phyloP scores from a whole-genome alignment of 169 alveolate genomes.

The Eimeria praecox region DNA sequence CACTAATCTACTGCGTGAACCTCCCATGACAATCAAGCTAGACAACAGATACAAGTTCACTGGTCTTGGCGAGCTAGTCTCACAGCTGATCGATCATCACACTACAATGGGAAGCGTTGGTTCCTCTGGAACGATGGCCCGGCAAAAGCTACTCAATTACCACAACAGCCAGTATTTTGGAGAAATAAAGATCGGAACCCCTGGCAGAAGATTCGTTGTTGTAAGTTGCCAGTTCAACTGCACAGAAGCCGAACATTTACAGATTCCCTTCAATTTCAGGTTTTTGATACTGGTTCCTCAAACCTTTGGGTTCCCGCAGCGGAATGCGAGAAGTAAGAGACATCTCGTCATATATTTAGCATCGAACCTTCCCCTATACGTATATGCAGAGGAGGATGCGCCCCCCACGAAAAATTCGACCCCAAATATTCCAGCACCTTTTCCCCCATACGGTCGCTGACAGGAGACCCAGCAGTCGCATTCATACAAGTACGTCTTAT shows the following conservation, averaged over 20 bases:
- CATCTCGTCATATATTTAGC: neutral
- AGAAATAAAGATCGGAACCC: constrained; percentile 93
- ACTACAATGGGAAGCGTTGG: constrained; percentile 70
- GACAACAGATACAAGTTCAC: constrained; percentile 75
- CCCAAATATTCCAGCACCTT: constrained; percentile 89
- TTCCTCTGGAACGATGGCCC: constrained; percentile 79
- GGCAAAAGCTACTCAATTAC: constrained; percentile 90
- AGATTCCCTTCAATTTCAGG: constrained; percentile 77
- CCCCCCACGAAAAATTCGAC: constrained; percentile 91
- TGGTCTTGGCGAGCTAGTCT: constrained; percentile 76
- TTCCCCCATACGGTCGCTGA: constrained; percentile 77
- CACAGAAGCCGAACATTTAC: neutral
- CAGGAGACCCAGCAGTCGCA: constrained; percentile 84
- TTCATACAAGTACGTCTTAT: constrained; percentile 71
- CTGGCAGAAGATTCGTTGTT: constrained; percentile 92
- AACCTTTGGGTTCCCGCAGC: constrained; percentile 94
- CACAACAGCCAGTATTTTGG: constrained; percentile 95
- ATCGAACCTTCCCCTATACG: neutral
- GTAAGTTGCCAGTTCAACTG: constrained; percentile 75
- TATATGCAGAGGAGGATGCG: constrained; percentile 91
- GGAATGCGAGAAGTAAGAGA: constrained; percentile 85
- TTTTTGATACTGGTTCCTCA: constrained; percentile 94
- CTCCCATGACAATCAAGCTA: constrained; percentile 73
- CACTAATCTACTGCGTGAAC: constrained; percentile 63
- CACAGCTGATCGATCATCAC: constrained; percentile 81